These are phyloP conservation scores for Neospora caninum DNA, from an alignment of 169 alveolate genomes.

Conservation along the genomic window DNA sequence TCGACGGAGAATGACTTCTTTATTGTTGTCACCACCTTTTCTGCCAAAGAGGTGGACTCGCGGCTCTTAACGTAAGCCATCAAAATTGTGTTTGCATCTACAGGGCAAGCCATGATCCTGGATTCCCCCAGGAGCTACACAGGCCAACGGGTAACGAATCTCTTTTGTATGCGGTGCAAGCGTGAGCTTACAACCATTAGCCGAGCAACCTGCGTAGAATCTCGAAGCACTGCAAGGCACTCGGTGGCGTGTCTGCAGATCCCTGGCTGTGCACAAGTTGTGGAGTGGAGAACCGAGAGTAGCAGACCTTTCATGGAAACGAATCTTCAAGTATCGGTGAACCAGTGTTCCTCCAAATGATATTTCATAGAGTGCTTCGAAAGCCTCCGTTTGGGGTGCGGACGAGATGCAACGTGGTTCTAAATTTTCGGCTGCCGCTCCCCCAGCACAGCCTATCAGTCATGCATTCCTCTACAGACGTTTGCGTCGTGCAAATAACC, in stretches of 20 bases:
- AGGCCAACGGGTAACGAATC: not conserved
- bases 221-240: not conserved
- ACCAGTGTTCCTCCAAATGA: not conserved
- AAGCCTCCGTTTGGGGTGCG: not conserved
- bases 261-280: not conserved
- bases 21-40: not conserved
- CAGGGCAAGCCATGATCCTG: not conserved
- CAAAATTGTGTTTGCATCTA: not conserved
- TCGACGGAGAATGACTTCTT: not conserved
- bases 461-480: not conserved
- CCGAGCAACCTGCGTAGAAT: not conserved
- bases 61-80: not conserved
- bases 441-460: not conserved
- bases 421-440: not conserved
- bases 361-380: not conserved
- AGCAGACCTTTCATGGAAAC: not conserved
- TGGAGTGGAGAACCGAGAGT: not conserved
- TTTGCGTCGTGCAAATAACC: not conserved
- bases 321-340: not conserved
- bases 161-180: not conserved
- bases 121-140: conserved; percentile 4
- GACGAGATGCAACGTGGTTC: not conserved
- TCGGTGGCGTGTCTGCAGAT: not conserved
- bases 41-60: not conserved
- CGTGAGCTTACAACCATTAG: not conserved